Conservation (phyloP, 352 stramenopile species). For the Stramenopiles sp. region DNA sequence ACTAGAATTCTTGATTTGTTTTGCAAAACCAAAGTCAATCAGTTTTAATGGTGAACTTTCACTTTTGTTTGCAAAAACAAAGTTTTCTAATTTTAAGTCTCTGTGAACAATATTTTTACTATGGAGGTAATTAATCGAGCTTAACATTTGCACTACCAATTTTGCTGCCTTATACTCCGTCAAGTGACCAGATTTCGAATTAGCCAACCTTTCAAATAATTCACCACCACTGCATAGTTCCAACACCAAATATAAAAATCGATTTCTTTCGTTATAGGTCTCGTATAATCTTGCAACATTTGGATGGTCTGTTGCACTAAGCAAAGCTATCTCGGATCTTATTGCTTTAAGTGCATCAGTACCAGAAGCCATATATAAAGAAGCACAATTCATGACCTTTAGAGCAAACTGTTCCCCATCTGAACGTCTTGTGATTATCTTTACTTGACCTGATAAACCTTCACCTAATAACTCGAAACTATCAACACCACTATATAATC, state of each 20-base stretch:
- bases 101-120: constrained; percentile 13
- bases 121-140: constrained; percentile 13
- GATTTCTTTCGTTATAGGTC: constrained; percentile 36
- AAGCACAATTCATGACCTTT: constrained; percentile 48
- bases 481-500: no score
- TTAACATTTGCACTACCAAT: constrained; percentile 25
- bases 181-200: constrained; percentile 30
- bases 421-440: constrained; percentile 31
- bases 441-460: constrained; percentile 24
- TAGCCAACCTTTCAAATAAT: constrained; percentile 47
- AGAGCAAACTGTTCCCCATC: constrained; percentile 36
- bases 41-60: constrained; percentile 55
- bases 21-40: constrained; percentile 58
- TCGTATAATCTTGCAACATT: constrained; percentile 86
- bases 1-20: constrained; percentile 12
- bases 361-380: no score
- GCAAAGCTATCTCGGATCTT: constrained; percentile 19
- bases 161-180: constrained; percentile 34
- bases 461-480: no score
- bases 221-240: constrained; percentile 51
- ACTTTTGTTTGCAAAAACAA: constrained; percentile 41
- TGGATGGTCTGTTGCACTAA: constrained; percentile 35
- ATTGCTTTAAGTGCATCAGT: no score
- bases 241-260: constrained; percentile 41
- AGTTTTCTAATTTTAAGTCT: constrained; percentile 32